phyloP scores from a whole-genome alignment of 345 rosid genomes.

The Aethionema arabicum region DNA sequence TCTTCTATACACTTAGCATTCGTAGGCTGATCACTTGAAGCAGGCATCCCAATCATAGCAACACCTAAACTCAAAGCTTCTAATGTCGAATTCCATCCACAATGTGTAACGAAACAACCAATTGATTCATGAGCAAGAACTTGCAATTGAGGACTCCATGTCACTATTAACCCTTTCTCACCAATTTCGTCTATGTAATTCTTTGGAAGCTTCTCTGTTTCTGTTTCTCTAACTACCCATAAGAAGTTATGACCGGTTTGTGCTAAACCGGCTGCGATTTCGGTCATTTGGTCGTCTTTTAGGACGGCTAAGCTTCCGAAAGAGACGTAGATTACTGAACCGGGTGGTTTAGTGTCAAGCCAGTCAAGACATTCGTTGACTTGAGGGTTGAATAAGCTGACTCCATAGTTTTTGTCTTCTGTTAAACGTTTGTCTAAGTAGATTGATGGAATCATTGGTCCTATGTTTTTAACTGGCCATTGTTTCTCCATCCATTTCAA shows the following conservation, averaged over 20 bases:
- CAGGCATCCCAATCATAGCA: slow-evolving; percentile 46
- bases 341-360: slow-evolving; percentile 45
- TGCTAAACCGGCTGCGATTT: slow-evolving; percentile 45
- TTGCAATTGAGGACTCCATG: slow-evolving; percentile 53
- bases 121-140: slow-evolving; percentile 49
- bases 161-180: slow-evolving; percentile 45
- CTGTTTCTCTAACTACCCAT: slow-evolving; percentile 63
- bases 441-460: slow-evolving; percentile 55
- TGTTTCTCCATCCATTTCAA: slow-evolving; percentile 46
- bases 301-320: slow-evolving; percentile 50
- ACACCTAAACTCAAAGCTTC: slow-evolving; percentile 62
- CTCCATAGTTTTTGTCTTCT: slow-evolving; percentile 50
- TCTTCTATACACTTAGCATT: slow-evolving; percentile 45
- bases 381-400: slow-evolving; percentile 49
- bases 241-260: slow-evolving; percentile 41
- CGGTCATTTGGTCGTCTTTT: slow-evolving; percentile 51
- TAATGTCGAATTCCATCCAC: slow-evolving; percentile 65
- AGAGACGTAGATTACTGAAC: slow-evolving; percentile 50
- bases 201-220: slow-evolving; percentile 43
- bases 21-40: slow-evolving; percentile 36
- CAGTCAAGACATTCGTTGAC: slow-evolving; percentile 42
- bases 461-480: slow-evolving; percentile 44
- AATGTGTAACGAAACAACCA: slow-evolving; percentile 56
- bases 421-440: slow-evolving; percentile 49
- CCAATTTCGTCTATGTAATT: slow-evolving; percentile 34